phyloP scores from a whole-genome alignment of 345 rosid species.

The rapeseed (Brassica napus) region Da-Ae NC_063436.1:1442001-1442500 shows the following conservation, averaged over 20 bases:
- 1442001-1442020: conserved; percentile 39
- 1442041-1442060: conserved; percentile 19
- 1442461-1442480: conserved; percentile 70
- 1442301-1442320: conserved; percentile 52
- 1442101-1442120: conserved; percentile 46
- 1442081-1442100: conserved; percentile 40
- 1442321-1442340: conserved; percentile 53
- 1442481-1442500: conserved; percentile 64
- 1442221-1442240: conserved; percentile 60
- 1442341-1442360: conserved; percentile 44
- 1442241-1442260: conserved; percentile 65
- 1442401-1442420: conserved; percentile 55
- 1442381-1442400: conserved; percentile 63
- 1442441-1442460: conserved; percentile 42
- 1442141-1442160: conserved; percentile 22
- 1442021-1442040: conserved; percentile 33
- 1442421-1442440: conserved; percentile 48
- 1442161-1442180: conserved; percentile 36
- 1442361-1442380: conserved; percentile 74
- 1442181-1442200: conserved; percentile 54
- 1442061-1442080: conserved; percentile 42
- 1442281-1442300: conserved; percentile 87
- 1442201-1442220: conserved; percentile 51
- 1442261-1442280: conserved; percentile 72
- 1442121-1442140: conserved; percentile 52